Conservation (phyloP, 345 rosid genomes). For the Populus alba region DNA sequence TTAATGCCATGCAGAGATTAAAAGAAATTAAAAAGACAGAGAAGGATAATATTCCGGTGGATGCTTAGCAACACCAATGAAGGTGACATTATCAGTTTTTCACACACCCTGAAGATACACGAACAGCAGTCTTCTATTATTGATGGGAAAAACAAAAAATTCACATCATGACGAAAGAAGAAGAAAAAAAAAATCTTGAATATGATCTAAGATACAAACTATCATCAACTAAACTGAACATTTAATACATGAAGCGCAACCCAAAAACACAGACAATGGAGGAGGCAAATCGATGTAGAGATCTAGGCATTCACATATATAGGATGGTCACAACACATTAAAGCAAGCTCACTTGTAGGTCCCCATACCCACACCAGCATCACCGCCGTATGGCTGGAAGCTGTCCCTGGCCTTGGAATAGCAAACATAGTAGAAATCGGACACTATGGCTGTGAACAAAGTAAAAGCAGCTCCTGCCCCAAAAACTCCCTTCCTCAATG, state of each 20-base stretch:
- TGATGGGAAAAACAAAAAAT: not conserved
- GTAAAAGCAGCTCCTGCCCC: conserved; percentile 88
- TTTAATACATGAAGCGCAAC: not conserved
- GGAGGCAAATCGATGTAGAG: not conserved
- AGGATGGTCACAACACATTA: not conserved
- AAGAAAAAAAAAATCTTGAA: not conserved
- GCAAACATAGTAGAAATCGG: conserved; percentile 71
- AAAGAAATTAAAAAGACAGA: not conserved
- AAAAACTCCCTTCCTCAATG: conserved; percentile 88
- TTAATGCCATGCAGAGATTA: not conserved
- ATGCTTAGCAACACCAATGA: not conserved
- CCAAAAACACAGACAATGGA: not conserved
- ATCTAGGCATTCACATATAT: not conserved
- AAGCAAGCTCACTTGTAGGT: conserved; percentile 42
- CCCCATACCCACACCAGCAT: conserved; percentile 56
- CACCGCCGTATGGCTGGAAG: conserved; percentile 51
- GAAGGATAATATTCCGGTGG: too few relatives aligned
- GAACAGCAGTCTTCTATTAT: not conserved
- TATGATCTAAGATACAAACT: not conserved
- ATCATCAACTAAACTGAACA: not conserved
- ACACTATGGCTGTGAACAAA: conserved; percentile 67
- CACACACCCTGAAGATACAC: not conserved
- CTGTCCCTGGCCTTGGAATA: conserved; percentile 69
- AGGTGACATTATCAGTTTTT: not conserved
- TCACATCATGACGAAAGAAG: not conserved